These are phyloP conservation scores for Zancudomyces culisetae DNA, from an alignment of 371 early-diverging fungal genomes.

Conservation along the genomic window DNA sequence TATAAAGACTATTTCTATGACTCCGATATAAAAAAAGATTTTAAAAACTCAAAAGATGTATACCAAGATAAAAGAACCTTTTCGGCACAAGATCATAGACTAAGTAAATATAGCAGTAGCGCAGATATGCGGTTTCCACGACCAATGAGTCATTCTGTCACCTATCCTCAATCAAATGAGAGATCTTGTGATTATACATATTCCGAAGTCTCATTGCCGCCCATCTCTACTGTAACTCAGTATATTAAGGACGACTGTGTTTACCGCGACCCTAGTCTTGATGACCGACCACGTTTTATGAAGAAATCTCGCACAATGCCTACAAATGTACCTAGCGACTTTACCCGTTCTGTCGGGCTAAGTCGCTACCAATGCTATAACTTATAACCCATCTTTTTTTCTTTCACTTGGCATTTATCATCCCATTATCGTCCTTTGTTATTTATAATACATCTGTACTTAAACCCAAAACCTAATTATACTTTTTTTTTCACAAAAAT, in stretches of 20 bases:
- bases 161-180: background rate
- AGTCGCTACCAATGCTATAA: background rate
- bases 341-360: background rate
- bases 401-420: too few species aligned
- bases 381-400: too few species aligned
- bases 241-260: background rate
- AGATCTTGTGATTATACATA: background rate
- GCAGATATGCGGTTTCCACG: too few species aligned
- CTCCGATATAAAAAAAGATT: background rate
- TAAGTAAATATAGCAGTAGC: background rate
- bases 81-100: background rate
- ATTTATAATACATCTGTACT: too few species aligned
- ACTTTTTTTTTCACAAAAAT: too few species aligned
- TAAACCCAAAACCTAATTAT: too few species aligned
- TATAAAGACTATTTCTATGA: too few species aligned
- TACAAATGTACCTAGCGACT: background rate
- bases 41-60: background rate
- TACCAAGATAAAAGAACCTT: background rate
- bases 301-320: background rate
- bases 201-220: background rate
- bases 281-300: background rate
- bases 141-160: too few species aligned
- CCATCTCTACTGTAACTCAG: background rate
- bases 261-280: background rate
- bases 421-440: too few species aligned